Base-by-base conservation (phyloP, 2,329 filamentous ascomycete species). In the Alternaria incomplexa region DNA sequence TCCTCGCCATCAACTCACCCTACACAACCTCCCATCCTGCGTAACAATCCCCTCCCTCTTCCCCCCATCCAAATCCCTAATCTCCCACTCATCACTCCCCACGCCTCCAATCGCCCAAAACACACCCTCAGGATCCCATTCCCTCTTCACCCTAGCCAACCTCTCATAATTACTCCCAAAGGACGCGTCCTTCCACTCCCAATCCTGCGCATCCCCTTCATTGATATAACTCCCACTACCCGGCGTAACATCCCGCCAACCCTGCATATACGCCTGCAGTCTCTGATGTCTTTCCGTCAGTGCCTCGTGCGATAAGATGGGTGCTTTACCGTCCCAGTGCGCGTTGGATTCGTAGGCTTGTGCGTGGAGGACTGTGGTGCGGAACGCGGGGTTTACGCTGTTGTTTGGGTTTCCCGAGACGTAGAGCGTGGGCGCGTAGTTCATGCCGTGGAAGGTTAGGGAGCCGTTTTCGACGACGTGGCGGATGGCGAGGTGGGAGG, bases 161-260 rank as follows among this genome's bases (percentile, higher is more conserved):
- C 64, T 43, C 43, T 28, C 62, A 62, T 77, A 77, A 54, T 76
- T 70, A 2, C 12, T 30, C 26, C 75, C 74, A 46, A 62, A 78
- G 46, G 74, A 76, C 5, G 62, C 66, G 1, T 65, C 28, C 56
- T 72, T 70, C 67, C 68, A 77, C 25, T 61, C 58, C 62, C 64
- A 63, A 48, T 73, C 72, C 66, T 73, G 72, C 61, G 69, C 70
- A 65, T 76, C 73, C 11, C 72, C 73, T 25, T 76, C 75, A 53
- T 75, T 75, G 40, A 73, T 65, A 65, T 76, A 76, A 55, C 64
- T 66, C 44, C 73, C 72, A 32, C 62, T 58, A 7, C 64, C 68
- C 0, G 65, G 66, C 2, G 70, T 69, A 9, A 73, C 62, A 61
- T 73, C 70, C 4, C 72, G 46, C 71, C 71, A 76, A 10, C 7